Base-by-base conservation (phyloP, 2,329 filamentous ascomycete species). In the Pseudogymnoascus sp. region DNA sequence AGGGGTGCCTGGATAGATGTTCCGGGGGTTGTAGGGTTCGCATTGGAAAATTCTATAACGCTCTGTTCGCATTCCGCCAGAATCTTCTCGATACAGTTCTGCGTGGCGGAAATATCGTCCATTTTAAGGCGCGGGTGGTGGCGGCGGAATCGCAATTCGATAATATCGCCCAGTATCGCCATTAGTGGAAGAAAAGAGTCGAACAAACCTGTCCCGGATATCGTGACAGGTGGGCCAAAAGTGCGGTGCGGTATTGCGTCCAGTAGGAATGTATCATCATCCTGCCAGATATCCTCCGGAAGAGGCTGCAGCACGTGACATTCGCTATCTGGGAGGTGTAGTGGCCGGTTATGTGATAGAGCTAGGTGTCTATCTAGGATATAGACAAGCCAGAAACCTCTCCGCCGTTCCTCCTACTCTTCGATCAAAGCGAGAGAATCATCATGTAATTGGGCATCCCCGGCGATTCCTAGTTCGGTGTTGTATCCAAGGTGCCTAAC, bases 131-230 rank as follows among this genome's bases (percentile, higher is more conserved):
- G 73, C 0, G 79, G 78, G 64, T 82, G 78, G 29, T 75, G 72
- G 13, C 75, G 73, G 10, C 74, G 70, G 62, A 78, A 77, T 64
- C 80, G 79, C 4, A 80, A 69, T 50, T 81, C 77, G 42, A 81
- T 78, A 7, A 82, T 78, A 61, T 82, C 77, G 0, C 80, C 80
- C 0, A 81, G 73, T 6, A 81, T 78, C 0, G 75, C 73, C 76
- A 80, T 81, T 1, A 82, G 71, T 0, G 79, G 80, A 3, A 82
- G 70, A 61, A 82, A 82, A 64, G 77, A 82, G 64, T 81, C 79
- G 53, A 82, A 81, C 38, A 80, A 78, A 0, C 77, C 76, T 3
- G 74, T 74, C 0, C 79, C 79, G 0, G 76, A 75, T 35, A 76
- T 73, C 21, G 67, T 70, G 9, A 70, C 75, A 0, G 77, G 74